Conservation (phyloP, 2,329 filamentous ascomycete species). For the Neurospora sp. region DNA sequence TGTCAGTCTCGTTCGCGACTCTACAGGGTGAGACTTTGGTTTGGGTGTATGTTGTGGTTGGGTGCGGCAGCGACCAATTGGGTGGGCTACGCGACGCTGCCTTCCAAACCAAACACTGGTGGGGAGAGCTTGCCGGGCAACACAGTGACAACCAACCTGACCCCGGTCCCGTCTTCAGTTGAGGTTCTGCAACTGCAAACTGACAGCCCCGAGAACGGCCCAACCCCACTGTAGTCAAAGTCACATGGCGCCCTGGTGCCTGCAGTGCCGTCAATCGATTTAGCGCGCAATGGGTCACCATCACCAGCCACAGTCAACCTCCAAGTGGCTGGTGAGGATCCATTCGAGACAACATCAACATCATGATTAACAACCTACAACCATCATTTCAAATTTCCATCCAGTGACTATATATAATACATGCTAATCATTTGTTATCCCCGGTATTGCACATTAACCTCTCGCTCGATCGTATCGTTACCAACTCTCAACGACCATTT, state of each 20-base stretch:
- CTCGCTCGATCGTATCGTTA: background rate
- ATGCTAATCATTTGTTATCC: background rate
- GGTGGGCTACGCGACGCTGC: background rate
- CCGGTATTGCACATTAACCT: background rate
- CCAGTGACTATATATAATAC: too few relatives aligned
- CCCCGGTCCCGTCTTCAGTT: background rate
- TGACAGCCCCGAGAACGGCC: background rate
- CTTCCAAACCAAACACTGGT: background rate
- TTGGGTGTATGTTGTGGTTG: background rate
- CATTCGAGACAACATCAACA: background rate
- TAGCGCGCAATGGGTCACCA: background rate
- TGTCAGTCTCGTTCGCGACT: background rate
- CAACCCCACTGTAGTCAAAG: background rate
- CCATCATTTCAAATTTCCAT: too few relatives aligned
- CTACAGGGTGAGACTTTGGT: background rate
- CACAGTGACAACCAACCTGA: background rate
- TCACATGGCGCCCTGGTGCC: background rate
- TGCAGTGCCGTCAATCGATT: background rate
- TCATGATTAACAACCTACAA: too few relatives aligned
- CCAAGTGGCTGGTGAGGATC: background rate
- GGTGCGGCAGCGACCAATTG: background rate
- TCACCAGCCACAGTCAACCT: background rate
- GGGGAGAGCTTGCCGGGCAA: background rate
- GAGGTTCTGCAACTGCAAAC: background rate
- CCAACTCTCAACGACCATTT: background rate